Evolutionary conservation across 257 asterid genomes (phyloP).

Genomic region (Verbena officinalis): DNA sequence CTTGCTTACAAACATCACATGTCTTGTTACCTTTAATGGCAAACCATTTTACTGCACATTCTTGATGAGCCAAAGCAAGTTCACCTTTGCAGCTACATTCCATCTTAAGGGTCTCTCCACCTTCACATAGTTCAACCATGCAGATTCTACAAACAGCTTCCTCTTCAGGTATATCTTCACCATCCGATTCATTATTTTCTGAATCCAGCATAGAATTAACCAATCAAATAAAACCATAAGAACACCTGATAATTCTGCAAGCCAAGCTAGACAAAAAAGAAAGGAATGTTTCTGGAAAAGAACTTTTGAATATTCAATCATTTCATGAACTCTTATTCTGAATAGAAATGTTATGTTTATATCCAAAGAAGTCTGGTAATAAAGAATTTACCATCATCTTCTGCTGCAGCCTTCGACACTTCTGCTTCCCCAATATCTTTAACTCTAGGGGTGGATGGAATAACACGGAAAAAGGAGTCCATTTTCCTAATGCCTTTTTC

Average conservation of each 20-base stretch:
- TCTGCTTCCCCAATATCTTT: slow-evolving; percentile 48
- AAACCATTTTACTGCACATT: slow-evolving; percentile 92
- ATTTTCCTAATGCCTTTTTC: slow-evolving; percentile 47
- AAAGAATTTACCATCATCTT: slow-evolving; percentile 50
- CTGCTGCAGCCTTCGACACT: slow-evolving; percentile 33
- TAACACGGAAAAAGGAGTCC: slow-evolving; percentile 80
- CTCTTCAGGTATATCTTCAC: slow-evolving; percentile 84
- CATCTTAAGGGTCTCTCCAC: slow-evolving; percentile 92
- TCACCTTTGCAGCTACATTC: slow-evolving; percentile 98
- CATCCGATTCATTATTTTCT: slow-evolving; percentile 61
- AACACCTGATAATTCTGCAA: too few relatives aligned
- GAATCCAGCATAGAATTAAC: slow-evolving; percentile 35
- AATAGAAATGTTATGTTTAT: not conserved
- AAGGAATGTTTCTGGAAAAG: slow-evolving; percentile 1
- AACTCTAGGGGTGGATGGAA: slow-evolving; percentile 75
- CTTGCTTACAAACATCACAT: slow-evolving; percentile 89
- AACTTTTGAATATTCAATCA: not conserved
- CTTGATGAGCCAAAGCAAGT: slow-evolving; percentile 90
- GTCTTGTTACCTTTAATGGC: slow-evolving; percentile 88
- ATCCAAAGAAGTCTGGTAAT: too few relatives aligned
- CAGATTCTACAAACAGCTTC: slow-evolving; percentile 93
- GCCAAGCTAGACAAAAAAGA: too few relatives aligned
- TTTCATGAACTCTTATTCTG: not conserved
- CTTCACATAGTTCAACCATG: slow-evolving; percentile 83
- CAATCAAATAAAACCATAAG: too few relatives aligned